These are phyloP conservation scores for Chalara sp. DNA, from an alignment of 2,329 filamentous ascomycete genomes.

Conservation along the genomic window DNA sequence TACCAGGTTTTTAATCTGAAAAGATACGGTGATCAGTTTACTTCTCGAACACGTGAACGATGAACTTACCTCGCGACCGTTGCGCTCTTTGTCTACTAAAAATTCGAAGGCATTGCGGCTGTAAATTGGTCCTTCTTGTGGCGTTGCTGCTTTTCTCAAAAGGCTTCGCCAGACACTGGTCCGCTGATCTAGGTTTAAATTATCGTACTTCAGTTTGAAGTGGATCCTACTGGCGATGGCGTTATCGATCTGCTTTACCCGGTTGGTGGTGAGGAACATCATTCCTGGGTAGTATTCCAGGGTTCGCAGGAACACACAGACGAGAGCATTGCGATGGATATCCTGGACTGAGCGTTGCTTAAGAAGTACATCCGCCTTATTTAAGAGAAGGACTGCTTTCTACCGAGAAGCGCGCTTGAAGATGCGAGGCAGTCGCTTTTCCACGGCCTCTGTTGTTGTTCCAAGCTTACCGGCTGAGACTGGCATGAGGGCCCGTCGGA, in stretches of 20 bases:
- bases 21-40: neutral
- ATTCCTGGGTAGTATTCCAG: slow-evolving; percentile 35
- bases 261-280: slow-evolving; percentile 30
- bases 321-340: slow-evolving; percentile 25
- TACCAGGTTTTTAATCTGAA: neutral
- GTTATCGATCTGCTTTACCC: slow-evolving; percentile 14
- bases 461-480: slow-evolving; percentile 3
- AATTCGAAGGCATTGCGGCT: neutral
- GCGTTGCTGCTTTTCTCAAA: neutral
- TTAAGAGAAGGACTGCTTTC: slow-evolving; percentile 64
- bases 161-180: slow-evolving; percentile 1
- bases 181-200: slow-evolving; percentile 7
- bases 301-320: slow-evolving; percentile 27
- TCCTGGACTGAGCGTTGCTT: slow-evolving; percentile 19
- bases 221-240: slow-evolving; percentile 11
- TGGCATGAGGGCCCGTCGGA: slow-evolving; percentile 57
- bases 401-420: slow-evolving; percentile 31
- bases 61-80: neutral
- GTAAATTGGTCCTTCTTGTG: neutral
- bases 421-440: slow-evolving; percentile 1
- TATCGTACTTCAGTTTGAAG: slow-evolving; percentile 13
- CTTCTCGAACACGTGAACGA: neutral
- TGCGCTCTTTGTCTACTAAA: neutral
- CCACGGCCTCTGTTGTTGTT: neutral
- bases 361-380: slow-evolving; percentile 60